phyloP scores from a whole-genome alignment of 768 basidiomycete genomes.

The Mycena crocata region DNA sequence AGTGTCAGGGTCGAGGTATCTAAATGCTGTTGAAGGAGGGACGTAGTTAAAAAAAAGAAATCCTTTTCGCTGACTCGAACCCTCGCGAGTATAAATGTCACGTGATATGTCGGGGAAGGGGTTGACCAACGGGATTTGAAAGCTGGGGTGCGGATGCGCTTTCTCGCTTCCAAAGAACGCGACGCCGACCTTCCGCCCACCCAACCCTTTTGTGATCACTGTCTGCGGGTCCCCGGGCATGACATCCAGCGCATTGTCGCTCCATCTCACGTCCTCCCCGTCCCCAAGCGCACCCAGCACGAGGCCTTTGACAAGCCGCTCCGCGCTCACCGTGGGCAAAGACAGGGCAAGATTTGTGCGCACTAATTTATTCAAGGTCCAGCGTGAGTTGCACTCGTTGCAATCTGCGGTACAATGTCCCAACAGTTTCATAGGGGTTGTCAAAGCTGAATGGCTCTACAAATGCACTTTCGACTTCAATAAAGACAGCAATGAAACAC shows the following conservation, averaged over 20 bases:
- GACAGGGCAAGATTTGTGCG: too few species aligned
- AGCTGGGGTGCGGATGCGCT: too few species aligned
- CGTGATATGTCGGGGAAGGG: too few species aligned
- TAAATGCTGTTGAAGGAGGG: too few species aligned
- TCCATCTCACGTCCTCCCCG: slow-evolving; percentile 63
- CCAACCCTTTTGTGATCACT: slow-evolving; percentile 67
- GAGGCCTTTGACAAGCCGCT: slow-evolving; percentile 81
- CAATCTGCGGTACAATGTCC: not conserved
- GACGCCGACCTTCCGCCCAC: slow-evolving; percentile 64
- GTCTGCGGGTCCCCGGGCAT: slow-evolving; percentile 81
- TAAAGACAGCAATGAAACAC: slow-evolving; percentile 25
- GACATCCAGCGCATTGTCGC: slow-evolving; percentile 88
- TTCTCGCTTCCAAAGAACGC: slow-evolving; percentile 51
- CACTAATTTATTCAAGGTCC: too few species aligned
- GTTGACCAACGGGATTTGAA: too few species aligned
- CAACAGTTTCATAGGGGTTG: slow-evolving; percentile 61
- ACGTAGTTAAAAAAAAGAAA: too few species aligned
- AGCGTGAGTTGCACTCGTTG: slow-evolving; percentile 53
- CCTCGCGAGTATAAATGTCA: too few species aligned
- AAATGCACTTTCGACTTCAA: slow-evolving; percentile 54
- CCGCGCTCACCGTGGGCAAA: slow-evolving; percentile 56
- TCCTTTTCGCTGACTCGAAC: too few species aligned
- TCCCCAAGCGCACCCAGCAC: slow-evolving; percentile 67
- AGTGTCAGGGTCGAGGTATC: too few species aligned
- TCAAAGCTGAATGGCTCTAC: slow-evolving; percentile 76